Base-by-base conservation (phyloP, 2,329 filamentous ascomycete species). In the Scopulariopsis brevicaulis region DNA sequence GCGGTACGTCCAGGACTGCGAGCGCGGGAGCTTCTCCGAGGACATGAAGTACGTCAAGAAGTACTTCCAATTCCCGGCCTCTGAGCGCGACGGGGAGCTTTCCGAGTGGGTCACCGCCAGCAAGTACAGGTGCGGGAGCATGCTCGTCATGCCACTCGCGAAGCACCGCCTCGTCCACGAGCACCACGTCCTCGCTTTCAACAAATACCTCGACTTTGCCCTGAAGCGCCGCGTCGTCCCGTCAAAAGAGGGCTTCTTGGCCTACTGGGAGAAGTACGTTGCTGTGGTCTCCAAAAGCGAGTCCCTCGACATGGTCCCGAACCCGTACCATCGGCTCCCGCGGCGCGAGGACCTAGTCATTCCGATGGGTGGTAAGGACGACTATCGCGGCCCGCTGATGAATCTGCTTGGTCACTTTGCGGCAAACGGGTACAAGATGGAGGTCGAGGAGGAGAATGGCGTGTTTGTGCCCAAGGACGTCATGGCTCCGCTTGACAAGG, bases 191-290 rank as follows among this genome's bases (percentile, higher is more conserved):
- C 15, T 14, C 3, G 56, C 56, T 4, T 53, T 58, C 56, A 52
- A 58, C 32, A 54, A 53, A 14, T 58, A 58, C 40, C 18, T 58
- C 12, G 50, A 58, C 24, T 58, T 25, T n/a, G 46, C 56, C 10
- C 50, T 58, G 22, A 48, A 34, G 20, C 35, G 24, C 18, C 20
- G 52, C 34, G 43, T 46, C 7, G 35, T 54, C 2, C 50, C 56
- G n/a, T 58, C 56, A 6, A 51, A 48, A 18, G 24, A 53, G 18
- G 56, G 50, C 11, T 53, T 58, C 35, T 46, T 58, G 56, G 34
- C 46, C 15, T 58, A 58, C 35, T 58, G 56, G 56, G 50, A 54
- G 18, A 43, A n/a, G 24, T 32, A 58, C 51, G 10, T 25, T 1
- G 40, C 50, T 8, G 11, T 43, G 2, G 14, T 7, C 34, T 14